Evolutionary conservation across 768 basidiomycete species (phyloP), one percentile per base, ranked within the genome.

Genomic region (Fibroporia radiculosa): DNA sequence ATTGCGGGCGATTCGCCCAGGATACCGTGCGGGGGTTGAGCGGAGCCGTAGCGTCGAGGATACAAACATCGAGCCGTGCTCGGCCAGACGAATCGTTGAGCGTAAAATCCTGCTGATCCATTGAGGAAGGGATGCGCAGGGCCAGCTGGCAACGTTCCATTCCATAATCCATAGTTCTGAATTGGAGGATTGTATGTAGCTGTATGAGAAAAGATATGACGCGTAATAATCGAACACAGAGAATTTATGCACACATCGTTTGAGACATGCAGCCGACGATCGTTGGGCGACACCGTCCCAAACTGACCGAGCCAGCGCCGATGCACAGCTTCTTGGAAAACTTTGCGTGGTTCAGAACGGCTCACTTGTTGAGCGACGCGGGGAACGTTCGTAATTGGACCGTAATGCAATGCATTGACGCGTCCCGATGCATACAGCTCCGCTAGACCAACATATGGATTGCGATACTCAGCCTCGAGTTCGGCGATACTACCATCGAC

Each of bases 121-220:
- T 41, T 14, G 47, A n/a, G 14, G 35, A 40, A 1, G 58, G 58
- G 16, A 60, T 51, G 8, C 52, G 52, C 19, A 60, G 25, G 10
- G 50, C 51, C 38, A 60, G 51, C 33, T 51, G 47, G 53, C 58
- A 60, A 5, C 46, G 42, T 34, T 60, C 58, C 58, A 60, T 60
- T 7, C 58, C 55, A 33, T 48, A 57, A 48, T 60, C 58, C 38
- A 60, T 38, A n/a, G 48, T 49, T 27, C 56, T 48, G 50, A 60
- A 60, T 35, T 60, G 58, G 18, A 49, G 46, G 32, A 60, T 50
- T 1, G 54, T 60, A 36, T 47, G 45, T 3, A 44, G 46, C 58
- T 59, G 39, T 38, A 13, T 19, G 19, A 47, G 28, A 24, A 3
- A 27, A 12, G 39, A 6, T 27, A 7, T 7, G 13, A 28, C n/a